Percentiles rank a stretch among this genome's conserved stretches.
These are phyloP conservation scores for Sporothrix variecibatus DNA, from an alignment of 2,329 filamentous ascomycete species.

Conservation along the genomic window DNA sequence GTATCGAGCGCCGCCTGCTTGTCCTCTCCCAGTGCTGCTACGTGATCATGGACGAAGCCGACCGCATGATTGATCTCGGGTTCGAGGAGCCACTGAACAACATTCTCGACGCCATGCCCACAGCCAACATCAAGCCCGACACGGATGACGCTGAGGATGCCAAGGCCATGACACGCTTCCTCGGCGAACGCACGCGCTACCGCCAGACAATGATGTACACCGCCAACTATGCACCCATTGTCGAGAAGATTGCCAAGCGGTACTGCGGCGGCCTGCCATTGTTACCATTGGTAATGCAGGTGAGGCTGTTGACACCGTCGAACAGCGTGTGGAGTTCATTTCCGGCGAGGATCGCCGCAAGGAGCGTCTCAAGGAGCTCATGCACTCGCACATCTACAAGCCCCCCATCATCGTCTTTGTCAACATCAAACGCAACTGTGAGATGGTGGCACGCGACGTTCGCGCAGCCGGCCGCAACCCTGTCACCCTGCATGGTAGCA, in stretches of 20 bases:
- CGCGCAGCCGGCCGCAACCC: constrained; percentile 88
- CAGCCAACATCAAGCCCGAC: constrained; percentile 93
- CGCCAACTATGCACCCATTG: constrained; percentile 89
- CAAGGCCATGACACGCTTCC: constrained; percentile 76
- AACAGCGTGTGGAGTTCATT: constrained; percentile 93
- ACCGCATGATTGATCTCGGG: constrained; percentile 97
- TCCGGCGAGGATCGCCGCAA: constrained; percentile 92
- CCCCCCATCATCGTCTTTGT: constrained; percentile 98
- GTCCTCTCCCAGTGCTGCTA: constrained; percentile 97
- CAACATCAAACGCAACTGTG: constrained; percentile 99
- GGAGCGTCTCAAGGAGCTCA: constrained; percentile 90
- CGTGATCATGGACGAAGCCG: constrained; percentile 98
- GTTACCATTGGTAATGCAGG: constrained; percentile 93
- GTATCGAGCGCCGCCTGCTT: constrained; percentile 87
- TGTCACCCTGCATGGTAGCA: constrained; percentile 90
- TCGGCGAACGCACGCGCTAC: constrained; percentile 77
- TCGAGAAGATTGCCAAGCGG: constrained; percentile 95
- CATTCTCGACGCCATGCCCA: constrained; percentile 91
- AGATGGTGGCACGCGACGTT: constrained; percentile 90
- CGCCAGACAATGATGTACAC: constrained; percentile 99
- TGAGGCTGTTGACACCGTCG: constrained; percentile 95
- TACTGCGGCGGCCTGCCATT: constrained; percentile 90
- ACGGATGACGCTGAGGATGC: constrained; percentile 87
- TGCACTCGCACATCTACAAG: constrained; percentile 75
- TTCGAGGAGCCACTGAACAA: constrained; percentile 98